Percentiles rank a stretch among this genome's conserved stretches.
Evolutionary conservation across 306 rosid genomes (phyloP).

Genomic region (Rosa lucieae): DNA sequence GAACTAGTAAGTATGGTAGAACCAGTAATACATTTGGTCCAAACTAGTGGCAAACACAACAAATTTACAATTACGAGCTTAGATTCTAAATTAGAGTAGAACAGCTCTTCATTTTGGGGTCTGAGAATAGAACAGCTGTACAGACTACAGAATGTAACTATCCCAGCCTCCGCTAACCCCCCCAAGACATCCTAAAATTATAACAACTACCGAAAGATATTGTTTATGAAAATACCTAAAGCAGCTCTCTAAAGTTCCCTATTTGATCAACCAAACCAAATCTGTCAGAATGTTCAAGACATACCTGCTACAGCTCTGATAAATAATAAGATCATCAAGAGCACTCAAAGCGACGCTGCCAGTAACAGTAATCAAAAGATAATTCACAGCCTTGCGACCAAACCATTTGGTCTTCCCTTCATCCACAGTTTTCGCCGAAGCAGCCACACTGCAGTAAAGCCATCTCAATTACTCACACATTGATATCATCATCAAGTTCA

Average conservation of each 20-base stretch:
- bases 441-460: slow-evolving; percentile 41
- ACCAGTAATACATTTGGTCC: neutral
- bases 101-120: neutral
- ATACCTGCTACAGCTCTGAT: slow-evolving; percentile 79
- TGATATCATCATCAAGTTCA: slow-evolving; percentile 9
- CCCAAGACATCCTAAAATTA: neutral
- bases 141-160: too few species aligned
- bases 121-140: neutral
- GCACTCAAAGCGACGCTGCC: slow-evolving; percentile 94
- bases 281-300: neutral
- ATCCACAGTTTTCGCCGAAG: slow-evolving; percentile 33
- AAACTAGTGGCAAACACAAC: neutral
- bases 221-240: neutral
- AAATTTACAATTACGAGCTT: neutral
- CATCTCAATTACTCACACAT: slow-evolving; percentile 28
- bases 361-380: slow-evolving; percentile 61
- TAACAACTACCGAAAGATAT: neutral
- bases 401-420: slow-evolving; percentile 50
- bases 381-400: slow-evolving; percentile 71
- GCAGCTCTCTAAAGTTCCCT: neutral
- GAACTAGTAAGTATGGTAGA: neutral
- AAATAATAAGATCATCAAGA: slow-evolving; percentile 78
- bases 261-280: neutral
- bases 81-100: neutral
- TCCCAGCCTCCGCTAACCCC: neutral